Evolutionary conservation across 495 filamentous ascomycete genomes (phyloP), one percentile per base, ranked within the genome.

Genomic region (Cercophora scortea): DNA sequence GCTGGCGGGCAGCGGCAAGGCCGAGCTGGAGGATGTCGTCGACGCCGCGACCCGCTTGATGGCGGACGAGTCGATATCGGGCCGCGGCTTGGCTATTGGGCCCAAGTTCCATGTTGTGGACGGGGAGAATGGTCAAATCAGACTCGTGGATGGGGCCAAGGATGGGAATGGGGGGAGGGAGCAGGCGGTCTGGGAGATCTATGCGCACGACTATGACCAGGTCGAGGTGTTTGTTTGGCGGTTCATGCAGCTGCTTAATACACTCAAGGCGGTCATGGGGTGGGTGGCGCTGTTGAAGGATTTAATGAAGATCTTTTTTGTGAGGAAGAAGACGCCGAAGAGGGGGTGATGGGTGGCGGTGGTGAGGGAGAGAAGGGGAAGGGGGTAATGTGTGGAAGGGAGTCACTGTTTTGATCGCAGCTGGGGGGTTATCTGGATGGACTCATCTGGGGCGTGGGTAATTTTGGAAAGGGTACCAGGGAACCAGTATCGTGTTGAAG

Each of bases 161-260:
- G 10, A 41, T 8, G 40, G 34, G 25, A 48, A 39, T 10, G 53
- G n/a, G 13, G 48, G 33, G 38, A 11, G 19, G n/a, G 16, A 9
- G 42, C 43, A 53, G 8, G 57, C 46, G 16, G 42, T 83, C 0
- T 83, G 79, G 75, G 82, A 85, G 59, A 54, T 71, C 9, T 83
- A 76, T 66, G 77, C 71, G 13, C 67, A 83, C 51, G 82, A 84
- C 55, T 82, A 76, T 52, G 75, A 78, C 50, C 61, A 77, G 45
- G 68, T 69, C 13, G 82, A 84, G 39, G 53, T 67, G 4, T 82
- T 80, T 55, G 63, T 64, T 8, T 65, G 68, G 40, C 65, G 73
- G 42, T 66, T 80, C 46, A 51, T 82, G 1, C 58, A 56, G 16
- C 42, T 80, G 13, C 40, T 83, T 44, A 81, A 83, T 60, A 55